Conservation (phyloP, 345 rosid genomes). For the Clausena lansium region DNA sequence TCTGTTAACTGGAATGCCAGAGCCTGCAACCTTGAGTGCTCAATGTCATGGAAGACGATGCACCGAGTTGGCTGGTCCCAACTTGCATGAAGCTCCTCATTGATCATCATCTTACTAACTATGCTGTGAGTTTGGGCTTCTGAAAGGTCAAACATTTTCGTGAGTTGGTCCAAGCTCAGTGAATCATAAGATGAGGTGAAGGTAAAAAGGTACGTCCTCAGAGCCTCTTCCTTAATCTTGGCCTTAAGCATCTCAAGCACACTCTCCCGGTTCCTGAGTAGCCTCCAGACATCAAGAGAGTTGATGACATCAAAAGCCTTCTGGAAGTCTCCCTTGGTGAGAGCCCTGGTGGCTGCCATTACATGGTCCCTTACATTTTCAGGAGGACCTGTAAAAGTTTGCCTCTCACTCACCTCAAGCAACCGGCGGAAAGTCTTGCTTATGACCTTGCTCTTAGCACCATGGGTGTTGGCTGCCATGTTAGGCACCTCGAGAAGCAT, state of each 20-base stretch:
- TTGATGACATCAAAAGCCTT: constrained; percentile 59
- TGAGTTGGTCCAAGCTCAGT: constrained; percentile 60
- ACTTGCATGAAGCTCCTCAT: constrained; percentile 68
- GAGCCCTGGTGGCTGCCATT: constrained; percentile 84
- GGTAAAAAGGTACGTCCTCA: constrained; percentile 74
- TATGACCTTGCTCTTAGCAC: constrained; percentile 61
- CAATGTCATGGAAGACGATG: constrained; percentile 68
- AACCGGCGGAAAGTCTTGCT: constrained; percentile 82
- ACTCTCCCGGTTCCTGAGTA: constrained; percentile 51
- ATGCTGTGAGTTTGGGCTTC: constrained; percentile 55
- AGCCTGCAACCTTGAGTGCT: constrained; percentile 66
- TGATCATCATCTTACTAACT: constrained; percentile 87
- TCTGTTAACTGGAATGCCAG: constrained; percentile 83
- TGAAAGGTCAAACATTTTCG: constrained; percentile 75
- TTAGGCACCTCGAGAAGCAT: constrained; percentile 94
- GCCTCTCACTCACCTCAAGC: constrained; percentile 77
- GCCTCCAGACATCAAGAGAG: constrained; percentile 83
- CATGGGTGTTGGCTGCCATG: constrained; percentile 77
- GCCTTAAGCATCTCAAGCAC: constrained; percentile 70
- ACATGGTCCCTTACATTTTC: constrained; percentile 90
- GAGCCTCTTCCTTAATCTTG: constrained; percentile 84
- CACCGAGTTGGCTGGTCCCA: constrained; percentile 92
- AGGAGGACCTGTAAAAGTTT: constrained; percentile 77
- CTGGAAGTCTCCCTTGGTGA: constrained; percentile 68
- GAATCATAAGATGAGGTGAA: constrained; percentile 61